These are phyloP conservation scores for Fraxinus xanthoxyloides DNA, from an alignment of 305 asterid species.

Conservation along the genomic window DNA sequence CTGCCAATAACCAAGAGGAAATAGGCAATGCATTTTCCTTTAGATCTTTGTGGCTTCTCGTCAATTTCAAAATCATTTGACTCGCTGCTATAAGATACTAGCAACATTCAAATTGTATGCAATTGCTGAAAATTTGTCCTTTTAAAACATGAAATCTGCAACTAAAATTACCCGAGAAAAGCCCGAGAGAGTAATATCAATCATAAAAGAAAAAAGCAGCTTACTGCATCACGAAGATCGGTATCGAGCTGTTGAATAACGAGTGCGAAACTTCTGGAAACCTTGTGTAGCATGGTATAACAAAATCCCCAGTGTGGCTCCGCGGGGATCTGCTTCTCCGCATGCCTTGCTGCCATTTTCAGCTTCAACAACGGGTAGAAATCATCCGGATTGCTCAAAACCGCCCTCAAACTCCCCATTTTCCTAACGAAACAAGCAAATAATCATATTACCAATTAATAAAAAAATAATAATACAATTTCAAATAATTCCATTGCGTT, in stretches of 20 bases:
- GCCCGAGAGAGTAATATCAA: neutral
- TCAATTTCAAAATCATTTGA: neutral
- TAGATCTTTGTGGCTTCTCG: neutral
- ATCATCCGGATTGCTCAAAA: slow-evolving; percentile 80
- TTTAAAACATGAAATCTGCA: neutral
- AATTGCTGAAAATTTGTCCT: neutral
- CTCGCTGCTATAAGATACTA: neutral
- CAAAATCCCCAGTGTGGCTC: slow-evolving; percentile 97
- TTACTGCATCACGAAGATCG: slow-evolving; percentile 92
- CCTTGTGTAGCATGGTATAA: slow-evolving; percentile 83
- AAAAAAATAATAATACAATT: neutral
- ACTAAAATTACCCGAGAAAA: neutral
- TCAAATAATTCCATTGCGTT: neutral
- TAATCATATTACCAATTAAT: neutral
- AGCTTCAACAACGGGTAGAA: slow-evolving; percentile 76
- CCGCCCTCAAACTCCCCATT: slow-evolving; percentile 65
- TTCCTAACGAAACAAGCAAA: slow-evolving; percentile 8
- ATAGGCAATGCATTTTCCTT: neutral
- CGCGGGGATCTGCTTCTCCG: slow-evolving; percentile 86
- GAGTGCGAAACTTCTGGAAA: slow-evolving; percentile 83
- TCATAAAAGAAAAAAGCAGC: slow-evolving; percentile 18
- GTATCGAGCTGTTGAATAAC: slow-evolving; percentile 88
- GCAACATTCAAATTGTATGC: neutral
- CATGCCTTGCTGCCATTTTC: slow-evolving; percentile 60
- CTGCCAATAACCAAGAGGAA: neutral